A percentile compares a stretch with the other conserved stretches of the same genome.
Evolutionary conservation across 306 rosid genomes (phyloP).

Genomic region (Vigna radiata): DNA sequence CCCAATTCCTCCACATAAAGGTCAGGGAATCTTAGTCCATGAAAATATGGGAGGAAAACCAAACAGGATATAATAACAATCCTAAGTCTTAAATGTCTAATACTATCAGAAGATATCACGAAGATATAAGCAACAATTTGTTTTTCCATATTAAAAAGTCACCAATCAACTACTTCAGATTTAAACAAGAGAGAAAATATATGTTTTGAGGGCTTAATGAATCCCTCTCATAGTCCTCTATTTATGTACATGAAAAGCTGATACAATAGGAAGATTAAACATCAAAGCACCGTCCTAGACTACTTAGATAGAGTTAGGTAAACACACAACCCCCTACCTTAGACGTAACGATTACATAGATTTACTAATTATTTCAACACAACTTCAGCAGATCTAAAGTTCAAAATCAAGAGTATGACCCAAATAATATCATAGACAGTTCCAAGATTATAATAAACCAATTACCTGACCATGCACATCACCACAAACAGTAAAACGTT

Average conservation of each 20-base stretch:
- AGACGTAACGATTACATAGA: too few species aligned
- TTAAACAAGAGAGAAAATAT: too few species aligned
- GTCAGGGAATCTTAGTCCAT: not conserved
- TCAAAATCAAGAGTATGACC: conserved; percentile 25
- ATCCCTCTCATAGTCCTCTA: too few species aligned
- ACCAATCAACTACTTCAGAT: not conserved
- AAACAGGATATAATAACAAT: conserved; percentile 10
- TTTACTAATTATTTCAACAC: too few species aligned
- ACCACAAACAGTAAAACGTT: conserved; percentile 93
- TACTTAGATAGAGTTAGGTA: too few species aligned
- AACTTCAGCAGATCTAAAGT: not conserved
- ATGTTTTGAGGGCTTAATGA: too few species aligned
- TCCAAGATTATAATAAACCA: conserved; percentile 37
- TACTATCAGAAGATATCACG: conserved; percentile 9
- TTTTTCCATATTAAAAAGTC: conserved; percentile 9
- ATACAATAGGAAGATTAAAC: too few species aligned
- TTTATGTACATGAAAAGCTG: too few species aligned
- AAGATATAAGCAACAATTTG: conserved; percentile 13
- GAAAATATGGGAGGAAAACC: conserved; percentile 19
- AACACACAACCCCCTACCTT: too few species aligned
- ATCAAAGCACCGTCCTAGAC: too few species aligned
- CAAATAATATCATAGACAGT: conserved; percentile 30
- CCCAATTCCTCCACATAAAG: not conserved
- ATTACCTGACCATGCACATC: conserved; percentile 99
- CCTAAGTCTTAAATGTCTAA: conserved; percentile 5